Evolutionary conservation across 768 basidiomycete species (phyloP), one percentile per base, ranked within the genome.

Genomic region (Russula griseocarnosa): DNA sequence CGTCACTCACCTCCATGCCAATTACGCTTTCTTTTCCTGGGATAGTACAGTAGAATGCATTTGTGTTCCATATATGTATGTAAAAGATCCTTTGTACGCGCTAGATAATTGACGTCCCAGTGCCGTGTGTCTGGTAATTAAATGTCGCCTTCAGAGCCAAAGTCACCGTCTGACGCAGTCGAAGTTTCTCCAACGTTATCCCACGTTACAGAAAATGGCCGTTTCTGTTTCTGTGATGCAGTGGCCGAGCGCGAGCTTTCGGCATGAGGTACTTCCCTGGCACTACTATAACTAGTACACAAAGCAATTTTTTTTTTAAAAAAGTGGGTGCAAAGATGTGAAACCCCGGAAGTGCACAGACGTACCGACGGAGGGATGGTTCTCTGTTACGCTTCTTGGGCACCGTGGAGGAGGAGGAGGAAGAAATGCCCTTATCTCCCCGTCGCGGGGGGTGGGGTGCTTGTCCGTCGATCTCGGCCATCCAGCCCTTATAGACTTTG

Each of bases 401-500:
- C 8, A 26, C 24, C n/a, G n/a, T 20, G 26, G 36, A 13, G 11
- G 36, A 18, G 8, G 26, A 14, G 18, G 51, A 1, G 3, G 30
- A 2, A 2, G 28, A 2, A 30, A 24, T 40, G 5, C 30, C 40
- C 13, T n/a, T 49, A n/a, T 40, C 58, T 28, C 56, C 50, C 26
- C 24, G 38, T 34, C 6, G 22, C 26, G 56, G 54, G 24, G 56
- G 63, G 32, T 28, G 54, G 18, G 49, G 49, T 6, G 18, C 54
- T n/a, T 56, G 54, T 5, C 24, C 24, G 0, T 65, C 55, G 20
- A 65, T 46, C 30, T 61, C 64, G 20, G 11, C 30, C 64, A 52
- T 61, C 64, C 64, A 65, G 24, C 55, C 55, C 9, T 55, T 40
- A 54, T 63, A 65, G 4, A 24, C 18, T 10, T 47, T 55, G 32